Base-by-base conservation (phyloP, 495 filamentous ascomycete species). In the Xylaria scruposa region DNA sequence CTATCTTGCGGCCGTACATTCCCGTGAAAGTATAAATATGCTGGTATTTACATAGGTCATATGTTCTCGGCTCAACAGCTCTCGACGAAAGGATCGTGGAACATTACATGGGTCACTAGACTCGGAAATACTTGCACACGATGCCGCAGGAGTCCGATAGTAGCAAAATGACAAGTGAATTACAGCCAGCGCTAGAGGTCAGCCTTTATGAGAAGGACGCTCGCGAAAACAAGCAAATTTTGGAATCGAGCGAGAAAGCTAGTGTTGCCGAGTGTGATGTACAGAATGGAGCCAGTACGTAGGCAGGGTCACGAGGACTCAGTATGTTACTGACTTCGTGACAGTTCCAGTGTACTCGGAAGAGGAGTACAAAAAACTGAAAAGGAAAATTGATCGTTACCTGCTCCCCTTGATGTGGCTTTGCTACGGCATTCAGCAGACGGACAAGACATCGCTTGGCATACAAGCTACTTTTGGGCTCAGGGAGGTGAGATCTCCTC, bases 391-490 rank as follows among this genome's bases (percentile, higher is more conserved):
- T 24, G 78, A 80, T 46, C 74, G 70, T 10, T 78, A 77, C 40
- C 66, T 80, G 19, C 73, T 80, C 7, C 78, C 78, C 4, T 36
- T 80, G 46, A 80, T 80, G 78, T 80, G 78, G 78, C 74, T 80
- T 40, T 80, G 78, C 68, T 80, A 80, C 47, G 78, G 78, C 31
- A 77, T 80, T 31, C 78, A 80, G 59, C 78, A 80, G 62, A 76
- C 72, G 0, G 78, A 80, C 26, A 80, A 80, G 51, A 80, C 78
- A 29, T 80, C 78, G 0, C 75, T 80, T 54, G 74, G 76, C 42
- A 78, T 75, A 19, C 78, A 80, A 56, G 78, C 76, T 21, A 80
- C 75, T 17, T 78, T 80, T 31, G 76, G 78, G 13, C 65, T 67
- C 10, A 67, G 65, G 21, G 65, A 67, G 65, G 65, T 67, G 31